These are phyloP conservation scores for Pluteus cervinus DNA, from an alignment of 768 basidiomycete genomes.

Conservation along the genomic window DNA sequence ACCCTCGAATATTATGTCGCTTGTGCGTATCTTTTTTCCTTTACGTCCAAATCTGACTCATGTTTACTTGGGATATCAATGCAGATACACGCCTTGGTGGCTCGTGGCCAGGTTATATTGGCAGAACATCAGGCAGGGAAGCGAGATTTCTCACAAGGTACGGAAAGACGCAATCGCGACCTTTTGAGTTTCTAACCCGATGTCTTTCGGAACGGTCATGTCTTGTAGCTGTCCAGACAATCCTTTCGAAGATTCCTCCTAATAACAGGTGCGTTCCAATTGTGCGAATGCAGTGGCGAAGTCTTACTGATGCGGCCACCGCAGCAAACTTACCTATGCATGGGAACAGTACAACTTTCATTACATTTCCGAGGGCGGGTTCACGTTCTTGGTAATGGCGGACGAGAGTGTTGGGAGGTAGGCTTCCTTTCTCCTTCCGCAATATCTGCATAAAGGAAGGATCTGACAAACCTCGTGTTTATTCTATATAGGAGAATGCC, in stretches of 20 bases:
- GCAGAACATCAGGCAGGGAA: conserved; percentile 80
- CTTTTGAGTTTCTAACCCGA: background rate
- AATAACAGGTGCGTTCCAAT: conserved; percentile 52
- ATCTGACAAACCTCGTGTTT: conserved; percentile 5
- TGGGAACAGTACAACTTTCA: conserved; percentile 95
- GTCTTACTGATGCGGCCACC: conserved; percentile 9
- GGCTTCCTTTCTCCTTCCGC: conserved; percentile 15
- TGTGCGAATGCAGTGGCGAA: background rate
- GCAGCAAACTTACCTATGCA: conserved; percentile 77
- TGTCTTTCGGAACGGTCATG: conserved; percentile 1
- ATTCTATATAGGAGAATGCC: conserved; percentile 66
- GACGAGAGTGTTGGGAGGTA: conserved; percentile 89
- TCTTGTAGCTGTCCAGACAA: conserved; percentile 69
- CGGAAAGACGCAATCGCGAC: conserved; percentile 8
- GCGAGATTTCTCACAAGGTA: conserved; percentile 87
- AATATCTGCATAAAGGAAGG: background rate
- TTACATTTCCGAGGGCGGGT: conserved; percentile 85
- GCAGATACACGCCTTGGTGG: conserved; percentile 84
- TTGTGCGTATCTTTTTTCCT: conserved; percentile 14
- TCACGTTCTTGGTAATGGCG: conserved; percentile 89
- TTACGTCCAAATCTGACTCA: background rate
- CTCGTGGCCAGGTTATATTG: conserved; percentile 72
- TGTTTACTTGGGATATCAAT: background rate
- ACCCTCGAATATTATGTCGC: conserved; percentile 18
- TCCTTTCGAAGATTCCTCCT: conserved; percentile 92